Percentiles rank a stretch among this genome's conserved stretches.
These are phyloP conservation scores for Hamamelis virginiana DNA, from an alignment of 164 flowering plant genomes.

Conservation along the genomic window DNA sequence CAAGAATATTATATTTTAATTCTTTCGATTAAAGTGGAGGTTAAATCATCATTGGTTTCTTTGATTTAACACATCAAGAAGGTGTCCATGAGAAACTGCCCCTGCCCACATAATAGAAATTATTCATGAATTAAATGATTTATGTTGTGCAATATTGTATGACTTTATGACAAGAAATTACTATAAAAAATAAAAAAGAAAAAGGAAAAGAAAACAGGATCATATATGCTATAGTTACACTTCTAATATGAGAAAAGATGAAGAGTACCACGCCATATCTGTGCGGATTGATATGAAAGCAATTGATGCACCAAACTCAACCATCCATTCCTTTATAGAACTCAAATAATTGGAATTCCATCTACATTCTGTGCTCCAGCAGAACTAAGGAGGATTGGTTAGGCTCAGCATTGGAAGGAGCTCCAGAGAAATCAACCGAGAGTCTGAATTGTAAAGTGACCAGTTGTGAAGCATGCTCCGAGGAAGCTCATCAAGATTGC, in stretches of 20 bases:
- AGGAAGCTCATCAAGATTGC: slow-evolving; percentile 59
- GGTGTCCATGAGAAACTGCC: too few species aligned
- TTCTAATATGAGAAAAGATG: background rate
- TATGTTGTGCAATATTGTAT: too few species aligned
- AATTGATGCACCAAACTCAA: slow-evolving; percentile 84
- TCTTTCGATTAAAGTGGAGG: too few species aligned
- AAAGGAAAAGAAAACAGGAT: too few species aligned
- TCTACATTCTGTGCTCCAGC: slow-evolving; percentile 40
- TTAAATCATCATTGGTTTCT: too few species aligned
- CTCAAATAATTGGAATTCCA: slow-evolving; percentile 90
- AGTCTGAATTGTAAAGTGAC: slow-evolving; percentile 90
- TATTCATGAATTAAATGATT: too few species aligned
- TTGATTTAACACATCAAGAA: too few species aligned
- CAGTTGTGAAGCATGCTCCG: slow-evolving; percentile 85
- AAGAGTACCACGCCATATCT: slow-evolving; percentile 81
- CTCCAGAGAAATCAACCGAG: slow-evolving; percentile 80
- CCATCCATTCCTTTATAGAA: slow-evolving; percentile 93
- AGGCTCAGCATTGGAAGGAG: slow-evolving; percentile 74
- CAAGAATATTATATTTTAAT: too few species aligned
- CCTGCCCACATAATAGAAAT: too few species aligned
- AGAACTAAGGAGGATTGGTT: slow-evolving; percentile 42
- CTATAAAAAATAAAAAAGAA: too few species aligned
- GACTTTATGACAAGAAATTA: too few species aligned
- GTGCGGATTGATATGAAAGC: slow-evolving; percentile 77
- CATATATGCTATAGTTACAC: too few species aligned